Base-by-base conservation (phyloP, 257 asterid genomes). In the Solanum ahanhuiri region DNA sequence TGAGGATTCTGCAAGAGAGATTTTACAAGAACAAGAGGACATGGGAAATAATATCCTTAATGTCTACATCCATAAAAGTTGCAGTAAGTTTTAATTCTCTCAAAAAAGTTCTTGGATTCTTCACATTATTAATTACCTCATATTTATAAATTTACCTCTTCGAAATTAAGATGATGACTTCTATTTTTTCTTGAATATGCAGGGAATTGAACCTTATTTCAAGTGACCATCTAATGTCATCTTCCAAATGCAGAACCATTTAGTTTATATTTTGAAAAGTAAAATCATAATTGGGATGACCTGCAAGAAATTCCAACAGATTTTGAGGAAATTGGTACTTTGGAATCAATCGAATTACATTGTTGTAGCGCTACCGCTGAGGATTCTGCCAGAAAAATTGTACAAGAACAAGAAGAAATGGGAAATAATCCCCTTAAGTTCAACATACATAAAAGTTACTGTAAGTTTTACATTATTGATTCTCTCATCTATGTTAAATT, bases 41-140 rank as follows among this genome's bases (percentile, higher is more conserved):
- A 31, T 43, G 18, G 87, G 87, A 69, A 70, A 70, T 11, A 60
- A 43, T 18, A 8, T 3, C 81, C 51, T 9, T 4, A 71, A 33
- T 25, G 8, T 34, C 45, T 95, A 95, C 34, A 72, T 35, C 5
- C 30, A 35, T 20, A 64, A 18, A 3, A 33, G 3, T 9, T 9
- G 9, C 34, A 73, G 20, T 22, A 35, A 35, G 54, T 35, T 34
- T 34, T 34, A 71, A 1, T 3, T 63, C 31, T 4, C 69, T 64
- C 4, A 0, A 69, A 14, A 11, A 5, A 14, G 2, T 69, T 69
- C 0, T 35, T 9, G 3, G 18, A 20, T 35, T 72, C 48, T 17
- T 71, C 48, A 17, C 77, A 69, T 30, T 30, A 69, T 5, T 30
- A 4, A 69, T 45, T 45, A 45, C 54, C 63, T 34, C 28, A 70